These are phyloP conservation scores for Suillus weaverae DNA, from an alignment of 768 basidiomycete species.

Conservation along the genomic window DNA sequence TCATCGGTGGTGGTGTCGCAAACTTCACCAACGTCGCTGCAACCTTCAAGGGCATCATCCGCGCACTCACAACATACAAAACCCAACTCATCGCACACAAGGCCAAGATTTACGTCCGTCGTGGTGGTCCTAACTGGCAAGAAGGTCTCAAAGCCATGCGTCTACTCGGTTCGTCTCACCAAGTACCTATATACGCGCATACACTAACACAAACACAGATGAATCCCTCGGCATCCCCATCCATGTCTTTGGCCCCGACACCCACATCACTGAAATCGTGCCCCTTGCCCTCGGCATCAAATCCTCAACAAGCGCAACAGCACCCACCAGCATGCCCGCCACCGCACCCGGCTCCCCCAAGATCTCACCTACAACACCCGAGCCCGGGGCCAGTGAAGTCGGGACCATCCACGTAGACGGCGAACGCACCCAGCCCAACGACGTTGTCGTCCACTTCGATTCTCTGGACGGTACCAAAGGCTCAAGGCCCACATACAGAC, in stretches of 20 bases:
- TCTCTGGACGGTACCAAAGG: slow-evolving; percentile 78
- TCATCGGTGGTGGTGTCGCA: slow-evolving; percentile 41
- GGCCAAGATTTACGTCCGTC: no score
- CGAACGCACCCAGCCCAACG: slow-evolving; percentile 78
- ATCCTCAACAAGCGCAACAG: slow-evolving; percentile 24
- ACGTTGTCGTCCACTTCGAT: slow-evolving; percentile 91
- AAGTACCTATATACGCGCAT: no score
- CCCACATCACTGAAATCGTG: slow-evolving; percentile 98
- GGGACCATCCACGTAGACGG: slow-evolving; percentile 78
- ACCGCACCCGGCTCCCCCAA: no score
- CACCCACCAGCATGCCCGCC: no score
- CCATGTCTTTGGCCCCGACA: slow-evolving; percentile 95
- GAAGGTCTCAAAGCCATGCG: no score
- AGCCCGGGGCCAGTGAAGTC: slow-evolving; percentile 47
- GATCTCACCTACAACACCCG: slow-evolving; percentile 20
- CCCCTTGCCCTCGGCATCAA: slow-evolving; percentile 91
- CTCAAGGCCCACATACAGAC: slow-evolving; percentile 77
- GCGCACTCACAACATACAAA: no score
- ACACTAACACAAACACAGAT: no score
- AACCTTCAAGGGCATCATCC: no score
- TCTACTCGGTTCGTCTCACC: background rate
- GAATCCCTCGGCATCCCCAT: slow-evolving; percentile 39
- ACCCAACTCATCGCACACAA: no score
- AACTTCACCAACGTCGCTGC: no score
- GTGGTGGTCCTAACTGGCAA: no score